Percentiles rank a stretch among this genome's conserved stretches.
Conservation (phyloP, 2,329 filamentous ascomycete species). For the Penicillium aurantiogriseum region DNA sequence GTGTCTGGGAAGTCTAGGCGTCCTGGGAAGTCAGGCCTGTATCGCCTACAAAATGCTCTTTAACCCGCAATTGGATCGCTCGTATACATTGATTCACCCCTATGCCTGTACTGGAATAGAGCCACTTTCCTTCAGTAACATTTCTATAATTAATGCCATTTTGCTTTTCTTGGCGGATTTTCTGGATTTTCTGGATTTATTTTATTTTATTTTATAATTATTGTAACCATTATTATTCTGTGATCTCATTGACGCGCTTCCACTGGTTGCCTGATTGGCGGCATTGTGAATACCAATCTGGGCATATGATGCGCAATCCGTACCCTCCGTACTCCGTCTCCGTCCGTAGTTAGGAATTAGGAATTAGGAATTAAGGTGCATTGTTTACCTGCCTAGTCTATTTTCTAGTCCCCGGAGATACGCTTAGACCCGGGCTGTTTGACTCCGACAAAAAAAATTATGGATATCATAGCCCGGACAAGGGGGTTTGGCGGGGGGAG, state of each 20-base stretch:
- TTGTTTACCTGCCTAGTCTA: background rate
- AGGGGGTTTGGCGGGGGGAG: background rate
- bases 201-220: background rate
- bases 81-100: slow-evolving; percentile 7
- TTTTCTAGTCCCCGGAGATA: background rate
- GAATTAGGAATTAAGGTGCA: background rate
- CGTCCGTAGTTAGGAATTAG: background rate
- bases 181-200: background rate
- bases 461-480: background rate
- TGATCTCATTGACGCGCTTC: slow-evolving; percentile 4
- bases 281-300: slow-evolving; percentile 4
- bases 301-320: slow-evolving; percentile 11
- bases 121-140: background rate
- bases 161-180: background rate
- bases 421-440: background rate
- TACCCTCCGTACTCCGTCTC: background rate
- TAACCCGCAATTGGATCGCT: background rate
- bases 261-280: slow-evolving; percentile 11
- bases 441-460: background rate
- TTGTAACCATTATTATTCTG: background rate
- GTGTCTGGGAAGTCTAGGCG: background rate
- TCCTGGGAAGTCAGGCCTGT: background rate
- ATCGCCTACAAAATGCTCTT: background rate
- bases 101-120: background rate
- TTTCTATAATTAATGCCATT: background rate